A percentile compares a stretch with the other conserved stretches of the same genome.
These are phyloP conservation scores for Chaetomium olivaceum DNA, from an alignment of 2,329 filamentous ascomycete genomes.

Conservation along the genomic window DNA sequence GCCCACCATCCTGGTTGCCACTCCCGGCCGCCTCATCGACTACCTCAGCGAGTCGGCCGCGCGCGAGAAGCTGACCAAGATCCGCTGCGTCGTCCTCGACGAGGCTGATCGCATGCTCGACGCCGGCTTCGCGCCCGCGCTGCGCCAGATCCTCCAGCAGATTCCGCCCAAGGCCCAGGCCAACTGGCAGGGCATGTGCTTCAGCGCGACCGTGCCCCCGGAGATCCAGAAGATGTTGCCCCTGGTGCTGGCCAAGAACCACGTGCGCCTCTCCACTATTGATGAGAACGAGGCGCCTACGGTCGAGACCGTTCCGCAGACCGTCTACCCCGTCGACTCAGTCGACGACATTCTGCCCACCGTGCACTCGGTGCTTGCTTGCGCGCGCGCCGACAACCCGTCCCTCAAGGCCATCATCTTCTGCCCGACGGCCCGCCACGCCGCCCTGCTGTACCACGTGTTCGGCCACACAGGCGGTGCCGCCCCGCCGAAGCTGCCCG, in stretches of 20 bases:
- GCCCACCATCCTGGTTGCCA: constrained; percentile 73
- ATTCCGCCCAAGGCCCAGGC: constrained; percentile 63
- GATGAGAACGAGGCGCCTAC: constrained; percentile 73
- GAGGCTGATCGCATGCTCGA: constrained; percentile 82
- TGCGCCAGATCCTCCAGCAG: constrained; percentile 73
- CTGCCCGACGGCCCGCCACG: constrained; percentile 61
- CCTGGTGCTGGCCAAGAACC: constrained; percentile 66
- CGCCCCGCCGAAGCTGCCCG: constrained; percentile 43
- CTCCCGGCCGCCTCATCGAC: constrained; percentile 76
- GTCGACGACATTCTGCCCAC: constrained; percentile 66
- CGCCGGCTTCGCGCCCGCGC: constrained; percentile 77
- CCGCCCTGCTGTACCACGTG: constrained; percentile 52
- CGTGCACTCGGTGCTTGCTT: constrained; percentile 58
- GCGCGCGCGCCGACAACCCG: constrained; percentile 44
- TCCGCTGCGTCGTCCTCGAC: constrained; percentile 81
- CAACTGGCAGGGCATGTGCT: constrained; percentile 73
- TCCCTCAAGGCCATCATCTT: constrained; percentile 86
- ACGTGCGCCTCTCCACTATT: constrained; percentile 82
- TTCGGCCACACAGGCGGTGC: constrained; percentile 40
- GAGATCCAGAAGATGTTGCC: constrained; percentile 77
- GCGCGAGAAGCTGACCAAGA: constrained; percentile 62
- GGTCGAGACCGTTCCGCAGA: constrained; percentile 74
- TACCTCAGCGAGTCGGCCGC: constrained; percentile 72
- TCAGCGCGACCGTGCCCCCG: constrained; percentile 78
- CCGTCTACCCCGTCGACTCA: constrained; percentile 65